Base-by-base conservation (phyloP, 345 rosid species). In the Kandelia obovata region DNA sequence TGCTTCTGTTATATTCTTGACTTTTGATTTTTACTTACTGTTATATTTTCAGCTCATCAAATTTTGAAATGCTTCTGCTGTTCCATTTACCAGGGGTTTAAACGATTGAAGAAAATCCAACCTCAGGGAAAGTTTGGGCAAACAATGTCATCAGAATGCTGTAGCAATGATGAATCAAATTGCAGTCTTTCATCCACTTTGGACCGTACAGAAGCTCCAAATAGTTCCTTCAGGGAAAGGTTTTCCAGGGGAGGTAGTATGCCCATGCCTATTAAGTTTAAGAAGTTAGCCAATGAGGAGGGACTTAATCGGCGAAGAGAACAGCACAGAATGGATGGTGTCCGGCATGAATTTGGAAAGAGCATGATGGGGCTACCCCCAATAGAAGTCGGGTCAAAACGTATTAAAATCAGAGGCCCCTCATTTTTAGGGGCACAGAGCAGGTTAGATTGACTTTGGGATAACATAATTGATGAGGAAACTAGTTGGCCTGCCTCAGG, bases 391-490 rank as follows among this genome's bases (percentile, higher is more conserved):
- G 85, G 83, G 74, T 89, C 88, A 28, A 89, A 84, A 82, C 96
- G 87, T 30, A 79, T 85, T 46, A 89, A 86, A 75, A 78, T 87
- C 17, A 83, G 81, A 81, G 88, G 90, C 47, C 88, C 90, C 0
- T 72, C 85, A 57, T 76, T 67, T 68, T 31, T 78, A 69, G 86
- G 47, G 47, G 23, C 27, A 55, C 23, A 9, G 68, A 79, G 78
- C 79, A 80, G 88, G 74, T 65, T 66, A 67, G 72, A 74, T 71
- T 81, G 77, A 80, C 72, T 64, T 77, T 61, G 23, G 61, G 53
- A 70, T 71, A 26, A 69, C 75, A 51, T 61, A 53, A 66, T 39
- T 73, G 70, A 68, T 17, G 64, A 52, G 77, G 59, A 64, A 68
- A 67, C 65, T 25, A 64, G 74, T 73, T 65, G 39, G 71, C 73